These are phyloP conservation scores for Inonotus hispidus DNA, from an alignment of 1,284 basidiomycete species.

Conservation along the genomic window DNA sequence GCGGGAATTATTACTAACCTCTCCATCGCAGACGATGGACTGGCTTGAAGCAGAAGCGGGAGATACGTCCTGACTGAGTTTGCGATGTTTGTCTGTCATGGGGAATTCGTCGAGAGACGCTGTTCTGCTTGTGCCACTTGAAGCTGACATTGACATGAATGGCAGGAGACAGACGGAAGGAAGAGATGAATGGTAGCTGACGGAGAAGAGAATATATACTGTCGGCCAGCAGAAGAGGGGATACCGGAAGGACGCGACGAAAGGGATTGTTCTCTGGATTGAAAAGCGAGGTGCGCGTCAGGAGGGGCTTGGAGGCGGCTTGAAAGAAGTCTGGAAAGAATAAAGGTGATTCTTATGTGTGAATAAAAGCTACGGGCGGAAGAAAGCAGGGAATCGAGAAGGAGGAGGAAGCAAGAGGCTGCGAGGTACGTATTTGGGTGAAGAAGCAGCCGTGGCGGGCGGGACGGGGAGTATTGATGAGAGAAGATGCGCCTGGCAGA, in stretches of 20 bases:
- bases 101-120: not conserved
- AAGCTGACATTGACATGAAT: slow-evolving; percentile 4
- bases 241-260: not conserved
- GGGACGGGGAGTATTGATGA: not conserved
- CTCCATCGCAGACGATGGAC: not conserved
- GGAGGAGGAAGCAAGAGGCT: not conserved
- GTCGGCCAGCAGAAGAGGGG: not conserved
- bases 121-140: slow-evolving; percentile 6
- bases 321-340: not conserved
- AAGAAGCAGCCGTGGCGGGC: not conserved
- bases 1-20: not conserved
- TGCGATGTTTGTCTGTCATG: not conserved
- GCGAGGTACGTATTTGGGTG: not conserved
- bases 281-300: not conserved
- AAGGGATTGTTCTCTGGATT: not conserved
- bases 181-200: not conserved
- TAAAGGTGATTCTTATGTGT: not conserved
- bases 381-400: not conserved
- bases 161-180: too few species aligned
- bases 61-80: not conserved
- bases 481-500: not conserved
- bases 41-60: not conserved
- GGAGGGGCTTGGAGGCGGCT: not conserved
- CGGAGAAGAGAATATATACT: not conserved
- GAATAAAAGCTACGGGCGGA: not conserved